Conservation (phyloP, 345 rosid genomes). For the Citrus sp. region DNA sequence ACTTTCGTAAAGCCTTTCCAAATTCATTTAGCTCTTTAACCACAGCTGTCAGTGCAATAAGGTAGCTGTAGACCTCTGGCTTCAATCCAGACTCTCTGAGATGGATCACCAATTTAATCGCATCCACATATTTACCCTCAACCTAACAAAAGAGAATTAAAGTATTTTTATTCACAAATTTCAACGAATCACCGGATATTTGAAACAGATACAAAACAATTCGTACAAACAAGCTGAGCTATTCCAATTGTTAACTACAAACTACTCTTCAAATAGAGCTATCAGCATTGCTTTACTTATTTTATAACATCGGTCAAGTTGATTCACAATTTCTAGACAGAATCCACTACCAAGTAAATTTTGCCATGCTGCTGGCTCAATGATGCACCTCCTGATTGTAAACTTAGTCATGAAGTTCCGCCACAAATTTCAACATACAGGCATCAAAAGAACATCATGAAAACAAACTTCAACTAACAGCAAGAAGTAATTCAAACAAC, state of each 20-base stretch:
- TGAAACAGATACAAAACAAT: neutral
- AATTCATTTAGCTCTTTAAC: slow-evolving; percentile 87
- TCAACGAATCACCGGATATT: neutral
- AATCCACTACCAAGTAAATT: neutral
- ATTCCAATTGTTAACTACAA: too few species aligned
- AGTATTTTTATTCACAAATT: slow-evolving; percentile 5
- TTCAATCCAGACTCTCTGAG: slow-evolving; percentile 68
- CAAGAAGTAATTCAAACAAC: neutral
- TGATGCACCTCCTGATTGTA: neutral
- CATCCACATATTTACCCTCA: slow-evolving; percentile 76
- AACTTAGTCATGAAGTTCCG: neutral
- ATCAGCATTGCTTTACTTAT: too few species aligned
- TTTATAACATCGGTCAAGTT: too few species aligned
- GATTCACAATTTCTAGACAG: too few species aligned
- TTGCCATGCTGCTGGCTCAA: neutral
- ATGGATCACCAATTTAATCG: slow-evolving; percentile 58
- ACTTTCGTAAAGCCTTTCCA: slow-evolving; percentile 66
- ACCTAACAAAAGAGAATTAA: slow-evolving; percentile 36
- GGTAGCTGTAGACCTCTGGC: slow-evolving; percentile 83
- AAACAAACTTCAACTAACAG: neutral
- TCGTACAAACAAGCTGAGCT: neutral
- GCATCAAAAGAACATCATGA: neutral
- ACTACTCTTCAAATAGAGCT: too few species aligned
- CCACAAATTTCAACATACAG: neutral
- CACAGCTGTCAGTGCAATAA: slow-evolving; percentile 88